Percentiles rank a stretch among this genome's conserved stretches.
phyloP scores from a whole-genome alignment of 148 eudicot species.

The Amaranthus cruentus region DNA sequence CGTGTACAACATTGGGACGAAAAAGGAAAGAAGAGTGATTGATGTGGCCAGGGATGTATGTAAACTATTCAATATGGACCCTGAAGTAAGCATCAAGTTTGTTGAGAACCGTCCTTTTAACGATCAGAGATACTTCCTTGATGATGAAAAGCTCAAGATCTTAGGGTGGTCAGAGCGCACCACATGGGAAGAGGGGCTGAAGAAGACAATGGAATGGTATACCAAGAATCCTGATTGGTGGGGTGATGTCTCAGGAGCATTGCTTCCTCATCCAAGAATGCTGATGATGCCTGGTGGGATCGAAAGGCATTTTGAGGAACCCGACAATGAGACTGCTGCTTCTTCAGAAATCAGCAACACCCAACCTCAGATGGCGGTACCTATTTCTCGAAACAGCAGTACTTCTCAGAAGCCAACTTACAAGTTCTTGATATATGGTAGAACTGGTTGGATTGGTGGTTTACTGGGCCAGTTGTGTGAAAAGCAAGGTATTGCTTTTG shows the following conservation, averaged over 20 bases:
- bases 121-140: slow-evolving; percentile 77
- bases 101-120: slow-evolving; percentile 78
- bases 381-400: slow-evolving; percentile 16
- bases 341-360: slow-evolving; percentile 25
- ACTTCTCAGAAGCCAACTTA: slow-evolving; percentile 21
- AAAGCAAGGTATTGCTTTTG: slow-evolving; percentile 57
- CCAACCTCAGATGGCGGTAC: slow-evolving; percentile 37
- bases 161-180: slow-evolving; percentile 74
- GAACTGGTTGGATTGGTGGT: slow-evolving; percentile 73
- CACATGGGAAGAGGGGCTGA: slow-evolving; percentile 63
- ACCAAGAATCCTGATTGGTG: slow-evolving; percentile 61
- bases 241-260: slow-evolving; percentile 77
- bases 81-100: slow-evolving; percentile 45
- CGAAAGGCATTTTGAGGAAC: slow-evolving; percentile 54
- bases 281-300: slow-evolving; percentile 85
- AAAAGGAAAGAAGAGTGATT: slow-evolving; percentile 62
- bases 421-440: slow-evolving; percentile 64
- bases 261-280: slow-evolving; percentile 80
- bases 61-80: slow-evolving; percentile 48
- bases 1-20: slow-evolving; percentile 72
- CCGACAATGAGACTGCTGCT: slow-evolving; percentile 40
- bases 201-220: slow-evolving; percentile 73
- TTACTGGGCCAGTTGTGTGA: slow-evolving; percentile 58
- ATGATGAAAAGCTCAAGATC: slow-evolving; percentile 54
- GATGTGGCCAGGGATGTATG: slow-evolving; percentile 71